These are phyloP conservation scores for Racocetra persica DNA, from an alignment of 371 early-diverging fungal species.

Conservation along the genomic window DNA sequence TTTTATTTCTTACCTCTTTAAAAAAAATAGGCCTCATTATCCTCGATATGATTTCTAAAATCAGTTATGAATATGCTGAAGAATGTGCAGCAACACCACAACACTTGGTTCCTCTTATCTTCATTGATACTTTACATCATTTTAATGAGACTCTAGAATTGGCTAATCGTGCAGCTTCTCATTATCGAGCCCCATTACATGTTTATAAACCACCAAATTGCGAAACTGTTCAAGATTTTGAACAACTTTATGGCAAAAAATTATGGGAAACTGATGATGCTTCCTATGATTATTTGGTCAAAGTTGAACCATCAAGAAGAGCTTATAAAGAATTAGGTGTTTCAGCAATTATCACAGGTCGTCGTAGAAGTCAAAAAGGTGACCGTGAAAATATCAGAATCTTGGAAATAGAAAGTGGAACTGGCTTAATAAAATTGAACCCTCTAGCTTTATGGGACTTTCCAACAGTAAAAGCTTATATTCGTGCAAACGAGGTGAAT, in stretches of 20 bases:
- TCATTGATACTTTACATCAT: slow-evolving; percentile 92
- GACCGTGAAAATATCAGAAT: slow-evolving; percentile 80
- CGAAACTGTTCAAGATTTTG: slow-evolving; percentile 72
- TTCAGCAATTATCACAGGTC: slow-evolving; percentile 86
- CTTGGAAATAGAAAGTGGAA: slow-evolving; percentile 78
- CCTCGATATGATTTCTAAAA: slow-evolving; percentile 76
- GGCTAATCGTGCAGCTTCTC: slow-evolving; percentile 66
- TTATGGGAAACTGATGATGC: slow-evolving; percentile 86
- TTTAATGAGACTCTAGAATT: slow-evolving; percentile 90
- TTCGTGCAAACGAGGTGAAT: slow-evolving; percentile 72
- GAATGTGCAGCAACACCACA: slow-evolving; percentile 42
- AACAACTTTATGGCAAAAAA: slow-evolving; percentile 70
- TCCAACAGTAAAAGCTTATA: slow-evolving; percentile 85
- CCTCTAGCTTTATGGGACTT: slow-evolving; percentile 91
- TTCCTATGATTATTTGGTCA: slow-evolving; percentile 89
- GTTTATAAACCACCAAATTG: slow-evolving; percentile 74
- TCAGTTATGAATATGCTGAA: slow-evolving; percentile 50
- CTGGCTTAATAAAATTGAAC: slow-evolving; percentile 88
- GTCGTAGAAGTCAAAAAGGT: slow-evolving; percentile 89
- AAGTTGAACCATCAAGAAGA: slow-evolving; percentile 92
- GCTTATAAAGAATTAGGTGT: slow-evolving; percentile 81
- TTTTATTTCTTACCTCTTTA: background rate
- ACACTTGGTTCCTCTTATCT: slow-evolving; percentile 83
- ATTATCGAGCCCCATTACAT: slow-evolving; percentile 78
- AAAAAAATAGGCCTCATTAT: slow-evolving; percentile 69